These are phyloP conservation scores for Monilinia vaccinii-corymbosi DNA, from an alignment of 2,329 filamentous ascomycete genomes.

Conservation along the genomic window DNA sequence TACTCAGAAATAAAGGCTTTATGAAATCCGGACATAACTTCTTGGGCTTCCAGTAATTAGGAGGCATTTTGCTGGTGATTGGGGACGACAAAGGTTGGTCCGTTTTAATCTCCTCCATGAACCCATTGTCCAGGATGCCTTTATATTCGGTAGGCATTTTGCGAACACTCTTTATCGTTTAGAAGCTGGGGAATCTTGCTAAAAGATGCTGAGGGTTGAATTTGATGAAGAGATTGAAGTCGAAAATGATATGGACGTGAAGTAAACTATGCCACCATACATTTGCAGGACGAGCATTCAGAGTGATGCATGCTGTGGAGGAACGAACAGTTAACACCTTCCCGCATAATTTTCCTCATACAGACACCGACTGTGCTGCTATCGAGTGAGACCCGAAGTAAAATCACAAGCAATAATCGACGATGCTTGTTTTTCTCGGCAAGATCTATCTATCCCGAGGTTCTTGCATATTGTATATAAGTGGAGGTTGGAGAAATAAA, in stretches of 20 bases:
- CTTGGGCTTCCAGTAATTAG: not conserved
- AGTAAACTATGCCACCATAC: not conserved
- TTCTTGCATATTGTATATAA: not conserved
- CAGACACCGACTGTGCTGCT: not conserved
- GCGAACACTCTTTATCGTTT: not conserved
- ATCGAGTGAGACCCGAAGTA: not conserved
- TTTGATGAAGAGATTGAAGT: not conserved
- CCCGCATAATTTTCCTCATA: not conserved
- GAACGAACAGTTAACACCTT: no score
- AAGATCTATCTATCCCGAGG: not conserved
- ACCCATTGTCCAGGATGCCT: conserved; percentile 5
- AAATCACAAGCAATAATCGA: conserved; percentile 2
- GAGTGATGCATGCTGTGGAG: not conserved
- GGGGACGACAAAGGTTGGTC: conserved; percentile 1
- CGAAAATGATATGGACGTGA: not conserved
- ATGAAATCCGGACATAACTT: conserved; percentile 8
- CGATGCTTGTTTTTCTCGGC: not conserved
- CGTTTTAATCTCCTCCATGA: conserved; percentile 4
- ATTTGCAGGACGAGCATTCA: not conserved
- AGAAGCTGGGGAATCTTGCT: not conserved
- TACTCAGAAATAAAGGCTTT: conserved; percentile 8
- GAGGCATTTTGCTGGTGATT: not conserved
- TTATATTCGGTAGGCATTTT: conserved; percentile 7
- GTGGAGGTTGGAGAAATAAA: not conserved
- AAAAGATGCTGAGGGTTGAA: not conserved